Evolutionary conservation across 2,329 filamentous ascomycete species (phyloP).

Genomic region (Penicillium sclerotiorum): DNA sequence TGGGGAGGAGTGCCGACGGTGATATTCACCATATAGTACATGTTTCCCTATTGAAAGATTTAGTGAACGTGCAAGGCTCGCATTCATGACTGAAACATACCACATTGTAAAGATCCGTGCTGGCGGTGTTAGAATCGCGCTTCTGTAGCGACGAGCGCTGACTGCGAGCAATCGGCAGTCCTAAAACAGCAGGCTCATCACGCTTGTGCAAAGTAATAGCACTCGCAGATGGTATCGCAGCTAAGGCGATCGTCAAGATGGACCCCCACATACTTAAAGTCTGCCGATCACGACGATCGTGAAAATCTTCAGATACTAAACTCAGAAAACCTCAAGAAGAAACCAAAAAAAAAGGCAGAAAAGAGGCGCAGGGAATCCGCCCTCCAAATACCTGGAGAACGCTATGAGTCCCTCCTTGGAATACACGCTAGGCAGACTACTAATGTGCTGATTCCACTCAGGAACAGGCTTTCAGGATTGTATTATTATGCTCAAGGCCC

Average conservation of each 20-base stretch:
- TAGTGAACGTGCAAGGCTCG: neutral
- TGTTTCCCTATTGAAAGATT: neutral
- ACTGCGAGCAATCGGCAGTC: constrained; percentile 9
- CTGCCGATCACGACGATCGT: too few relatives aligned
- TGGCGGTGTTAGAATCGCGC: neutral
- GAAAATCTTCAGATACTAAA: too few relatives aligned
- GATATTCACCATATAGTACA: constrained; percentile 40
- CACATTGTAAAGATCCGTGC: neutral
- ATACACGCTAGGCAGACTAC: too few relatives aligned
- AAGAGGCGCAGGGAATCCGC: too few relatives aligned
- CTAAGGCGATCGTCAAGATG: constrained; percentile 10
- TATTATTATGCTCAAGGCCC: too few relatives aligned
- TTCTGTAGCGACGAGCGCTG: constrained; percentile 8
- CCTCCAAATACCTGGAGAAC: too few relatives aligned
- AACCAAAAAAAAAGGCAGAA: too few relatives aligned
- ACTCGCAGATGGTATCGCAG: constrained; percentile 9
- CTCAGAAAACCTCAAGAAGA: too few relatives aligned
- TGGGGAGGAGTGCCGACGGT: constrained; percentile 59
- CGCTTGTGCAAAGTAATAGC: constrained; percentile 15
- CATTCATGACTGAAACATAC: neutral
- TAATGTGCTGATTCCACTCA: too few relatives aligned
- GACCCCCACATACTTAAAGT: constrained; percentile 12
- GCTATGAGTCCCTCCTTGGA: too few relatives aligned
- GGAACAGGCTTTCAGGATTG: too few relatives aligned
- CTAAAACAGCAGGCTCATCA: constrained; percentile 11